phyloP scores from a whole-genome alignment of 2,329 filamentous ascomycete species.

The Apiospora phragmitis region DNA sequence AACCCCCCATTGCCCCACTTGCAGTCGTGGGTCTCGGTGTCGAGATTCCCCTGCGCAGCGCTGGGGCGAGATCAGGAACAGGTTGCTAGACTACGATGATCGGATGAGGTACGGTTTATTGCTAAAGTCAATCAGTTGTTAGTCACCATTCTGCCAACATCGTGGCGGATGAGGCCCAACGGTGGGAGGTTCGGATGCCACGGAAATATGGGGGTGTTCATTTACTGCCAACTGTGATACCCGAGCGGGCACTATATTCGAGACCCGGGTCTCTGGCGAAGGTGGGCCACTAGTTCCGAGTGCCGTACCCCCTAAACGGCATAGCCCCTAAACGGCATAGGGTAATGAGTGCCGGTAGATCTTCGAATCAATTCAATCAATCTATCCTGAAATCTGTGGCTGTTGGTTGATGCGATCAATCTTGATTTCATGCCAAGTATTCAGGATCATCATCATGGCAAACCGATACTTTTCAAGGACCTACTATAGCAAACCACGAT shows the following conservation, averaged over 20 bases:
- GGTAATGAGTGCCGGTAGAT: background rate
- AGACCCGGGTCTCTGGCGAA: background rate
- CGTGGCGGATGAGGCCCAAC: background rate
- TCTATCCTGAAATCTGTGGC: background rate
- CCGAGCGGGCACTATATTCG: background rate
- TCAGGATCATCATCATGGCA: background rate
- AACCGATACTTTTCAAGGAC: background rate
- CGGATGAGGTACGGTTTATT: background rate
- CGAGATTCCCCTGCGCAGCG: background rate
- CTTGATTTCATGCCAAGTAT: background rate
- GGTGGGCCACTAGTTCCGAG: background rate
- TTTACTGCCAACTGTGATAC: background rate
- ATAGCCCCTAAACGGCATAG: background rate
- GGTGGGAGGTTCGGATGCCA: background rate
- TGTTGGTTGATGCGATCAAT: background rate
- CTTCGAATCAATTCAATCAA: background rate
- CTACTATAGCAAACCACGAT: background rate
- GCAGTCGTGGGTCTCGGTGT: background rate
- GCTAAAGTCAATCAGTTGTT: background rate
- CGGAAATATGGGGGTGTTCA: background rate
- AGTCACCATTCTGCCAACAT: background rate
- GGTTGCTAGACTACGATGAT: background rate
- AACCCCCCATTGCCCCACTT: background rate
- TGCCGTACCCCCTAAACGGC: background rate
- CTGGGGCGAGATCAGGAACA: background rate